Evolutionary conservation across 768 basidiomycete genomes (phyloP), one percentile per base, ranked within the genome.

Genomic region (Guyanaporus albipodus): DNA sequence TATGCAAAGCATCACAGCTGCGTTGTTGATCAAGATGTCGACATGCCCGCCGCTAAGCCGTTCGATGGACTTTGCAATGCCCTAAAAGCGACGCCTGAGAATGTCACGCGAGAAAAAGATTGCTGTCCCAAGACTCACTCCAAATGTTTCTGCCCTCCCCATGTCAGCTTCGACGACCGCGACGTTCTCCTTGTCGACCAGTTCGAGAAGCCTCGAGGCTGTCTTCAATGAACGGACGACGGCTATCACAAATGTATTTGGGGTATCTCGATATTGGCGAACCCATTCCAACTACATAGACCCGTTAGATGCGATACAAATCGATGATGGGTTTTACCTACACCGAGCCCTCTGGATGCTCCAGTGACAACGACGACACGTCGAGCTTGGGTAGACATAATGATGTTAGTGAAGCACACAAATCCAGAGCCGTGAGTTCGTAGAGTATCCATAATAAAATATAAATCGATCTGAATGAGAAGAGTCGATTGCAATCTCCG

Each of bases 281-380:
- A 46, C 45, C 28, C 28, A 46, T 11, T 46, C 45, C 10, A 46
- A 14, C 45, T 46, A 21, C 17, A 18, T n/a, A 19, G 15, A 31
- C 17, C 12, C 19, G 5, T 46, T 19, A 46, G 44, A 23, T 10
- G 11, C 11, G 6, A 31, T 27, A 38, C 18, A 36, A 8, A 24
- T 38, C n/a, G n/a, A n/a, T 19, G 8, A 32, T 4, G 10, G 8
- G 15, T 12, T 46, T 46, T 9, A 18, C 44, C 37, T 18, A 46
- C 44, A 14, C 45, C 45, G 23, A 46, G 38, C 23, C 45, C 45
- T 46, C 45, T 38, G n/a, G 45, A 46, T 15, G 45, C 45, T 24
- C 45, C 45, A 33, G 45, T 46, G 38, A 46, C 31, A 17, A 46
- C 45, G 23, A 46, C 31, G 18, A 46, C 38, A 19, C 38, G 45